Percentiles rank a stretch among this genome's conserved stretches.
Conservation (phyloP, 108 stramenopile genomes). For the Seminavis robusta region DNA sequence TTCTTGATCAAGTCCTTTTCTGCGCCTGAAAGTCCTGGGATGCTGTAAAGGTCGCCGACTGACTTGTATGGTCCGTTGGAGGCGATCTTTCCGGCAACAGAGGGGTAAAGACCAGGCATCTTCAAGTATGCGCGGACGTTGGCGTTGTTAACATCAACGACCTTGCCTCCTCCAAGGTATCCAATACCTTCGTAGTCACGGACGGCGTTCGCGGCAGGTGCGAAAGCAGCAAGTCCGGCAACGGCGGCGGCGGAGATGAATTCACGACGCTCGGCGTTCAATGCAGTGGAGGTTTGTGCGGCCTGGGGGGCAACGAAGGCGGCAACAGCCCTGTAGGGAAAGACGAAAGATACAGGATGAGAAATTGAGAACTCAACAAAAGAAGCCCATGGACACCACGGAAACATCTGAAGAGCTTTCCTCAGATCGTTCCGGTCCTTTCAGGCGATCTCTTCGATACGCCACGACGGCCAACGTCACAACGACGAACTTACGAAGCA, state of each 20-base stretch:
- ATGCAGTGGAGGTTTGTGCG: conserved; percentile 50
- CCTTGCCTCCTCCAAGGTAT: conserved; percentile 71
- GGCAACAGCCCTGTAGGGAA: conserved; percentile 60
- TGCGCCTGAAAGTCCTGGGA: conserved; percentile 79
- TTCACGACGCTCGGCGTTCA: conserved; percentile 81
- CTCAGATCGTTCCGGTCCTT: background rate
- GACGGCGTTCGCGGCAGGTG: conserved; percentile 73
- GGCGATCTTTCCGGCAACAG: conserved; percentile 93
- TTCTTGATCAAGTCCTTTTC: conserved; percentile 97
- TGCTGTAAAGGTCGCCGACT: conserved; percentile 92
- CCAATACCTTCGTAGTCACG: conserved; percentile 81
- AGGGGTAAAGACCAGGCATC: conserved; percentile 96
- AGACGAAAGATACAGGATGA: conserved; percentile 2
- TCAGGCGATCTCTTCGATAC: background rate
- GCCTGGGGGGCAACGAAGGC: conserved; percentile 65
- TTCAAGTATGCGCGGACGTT: conserved; percentile 96
- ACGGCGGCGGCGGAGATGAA: conserved; percentile 71
- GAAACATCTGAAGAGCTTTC: background rate
- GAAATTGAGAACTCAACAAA: background rate
- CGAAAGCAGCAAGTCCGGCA: conserved; percentile 54
- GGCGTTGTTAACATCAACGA: conserved; percentile 96
- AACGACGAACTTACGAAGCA: conserved; percentile 56
- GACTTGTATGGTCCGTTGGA: conserved; percentile 94
- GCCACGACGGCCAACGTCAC: background rate
- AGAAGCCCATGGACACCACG: background rate